These are phyloP conservation scores for Penicillium cosmopolitanum DNA, from an alignment of 495 filamentous ascomycete genomes.

Conservation along the genomic window DNA sequence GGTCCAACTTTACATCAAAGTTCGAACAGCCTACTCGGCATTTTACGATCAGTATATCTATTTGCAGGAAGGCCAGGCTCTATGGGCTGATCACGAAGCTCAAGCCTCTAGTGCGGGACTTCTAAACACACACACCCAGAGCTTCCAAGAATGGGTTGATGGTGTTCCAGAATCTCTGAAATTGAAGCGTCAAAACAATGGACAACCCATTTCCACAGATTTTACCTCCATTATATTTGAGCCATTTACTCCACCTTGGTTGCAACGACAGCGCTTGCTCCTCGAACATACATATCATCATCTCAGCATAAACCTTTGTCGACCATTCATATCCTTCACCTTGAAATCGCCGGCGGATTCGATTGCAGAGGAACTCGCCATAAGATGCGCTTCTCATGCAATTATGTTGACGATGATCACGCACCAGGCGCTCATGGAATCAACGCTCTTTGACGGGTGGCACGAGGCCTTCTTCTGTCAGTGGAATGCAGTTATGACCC, in stretches of 20 bases:
- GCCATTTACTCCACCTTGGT: constrained; percentile 40
- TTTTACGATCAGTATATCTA: constrained; percentile 35
- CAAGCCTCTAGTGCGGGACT: constrained; percentile 31
- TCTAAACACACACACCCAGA: constrained; percentile 28
- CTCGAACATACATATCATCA: constrained; percentile 57
- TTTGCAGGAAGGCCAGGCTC: constrained; percentile 15
- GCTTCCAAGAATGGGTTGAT: constrained; percentile 31
- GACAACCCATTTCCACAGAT: constrained; percentile 48
- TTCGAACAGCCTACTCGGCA: constrained; percentile 37
- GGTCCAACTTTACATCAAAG: constrained; percentile 36
- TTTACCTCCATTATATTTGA: constrained; percentile 40
- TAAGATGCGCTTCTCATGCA: constrained; percentile 48
- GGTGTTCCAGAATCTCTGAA: constrained; percentile 45
- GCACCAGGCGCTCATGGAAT: constrained; percentile 50
- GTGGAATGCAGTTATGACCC: constrained; percentile 55
- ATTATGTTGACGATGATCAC: constrained; percentile 53
- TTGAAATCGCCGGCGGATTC: constrained; percentile 13
- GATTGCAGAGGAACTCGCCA: constrained; percentile 35
- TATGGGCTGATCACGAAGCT: constrained; percentile 17
- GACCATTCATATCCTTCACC: constrained; percentile 52
- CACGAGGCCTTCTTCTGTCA: constrained; percentile 55
- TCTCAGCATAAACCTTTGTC: constrained; percentile 45
- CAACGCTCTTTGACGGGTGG: constrained; percentile 51
- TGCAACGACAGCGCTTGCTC: constrained; percentile 54
- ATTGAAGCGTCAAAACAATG: constrained; percentile 34